Conservation (phyloP, 768 basidiomycete genomes). For the Suillus hirtellus region DNA sequence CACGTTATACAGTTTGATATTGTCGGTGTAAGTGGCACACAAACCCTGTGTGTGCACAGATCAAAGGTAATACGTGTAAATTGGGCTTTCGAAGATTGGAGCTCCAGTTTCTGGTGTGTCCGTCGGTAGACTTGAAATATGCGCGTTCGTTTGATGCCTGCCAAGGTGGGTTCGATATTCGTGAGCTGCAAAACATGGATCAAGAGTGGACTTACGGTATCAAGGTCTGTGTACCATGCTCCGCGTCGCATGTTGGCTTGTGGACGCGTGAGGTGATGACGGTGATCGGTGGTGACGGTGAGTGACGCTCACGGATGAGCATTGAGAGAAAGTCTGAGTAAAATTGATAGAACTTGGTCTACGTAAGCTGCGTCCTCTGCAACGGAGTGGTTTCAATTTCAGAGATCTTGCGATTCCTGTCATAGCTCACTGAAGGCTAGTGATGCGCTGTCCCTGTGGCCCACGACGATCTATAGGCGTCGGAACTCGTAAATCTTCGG, state of each 20-base stretch:
- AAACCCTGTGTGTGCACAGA: constrained; percentile 60
- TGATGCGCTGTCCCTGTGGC: constrained; percentile 13
- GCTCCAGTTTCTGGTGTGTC: constrained; percentile 81
- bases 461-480: neutral
- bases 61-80: constrained; percentile 67
- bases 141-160: constrained; percentile 37
- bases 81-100: constrained; percentile 87
- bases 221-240: constrained; percentile 87
- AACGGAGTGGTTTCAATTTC: constrained; percentile 87
- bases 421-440: constrained; percentile 52
- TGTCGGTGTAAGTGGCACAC: neutral
- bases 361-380: constrained; percentile 77
- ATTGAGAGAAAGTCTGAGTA: constrained; percentile 57
- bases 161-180: constrained; percentile 9
- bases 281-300: neutral
- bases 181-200: constrained; percentile 6
- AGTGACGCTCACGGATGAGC: constrained; percentile 52
- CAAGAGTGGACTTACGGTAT: constrained; percentile 42
- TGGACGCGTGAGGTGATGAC: neutral
- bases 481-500: neutral
- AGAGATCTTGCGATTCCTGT: constrained; percentile 73
- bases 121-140: constrained; percentile 94
- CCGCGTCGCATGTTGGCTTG: constrained; percentile 92
- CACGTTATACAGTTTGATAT: constrained; percentile 5
- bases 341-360: constrained; percentile 41